A percentile compares a stretch with the other conserved stretches of the same genome.
Conservation (phyloP, 495 filamentous ascomycete genomes). For the Jackrogersella minutella region DNA sequence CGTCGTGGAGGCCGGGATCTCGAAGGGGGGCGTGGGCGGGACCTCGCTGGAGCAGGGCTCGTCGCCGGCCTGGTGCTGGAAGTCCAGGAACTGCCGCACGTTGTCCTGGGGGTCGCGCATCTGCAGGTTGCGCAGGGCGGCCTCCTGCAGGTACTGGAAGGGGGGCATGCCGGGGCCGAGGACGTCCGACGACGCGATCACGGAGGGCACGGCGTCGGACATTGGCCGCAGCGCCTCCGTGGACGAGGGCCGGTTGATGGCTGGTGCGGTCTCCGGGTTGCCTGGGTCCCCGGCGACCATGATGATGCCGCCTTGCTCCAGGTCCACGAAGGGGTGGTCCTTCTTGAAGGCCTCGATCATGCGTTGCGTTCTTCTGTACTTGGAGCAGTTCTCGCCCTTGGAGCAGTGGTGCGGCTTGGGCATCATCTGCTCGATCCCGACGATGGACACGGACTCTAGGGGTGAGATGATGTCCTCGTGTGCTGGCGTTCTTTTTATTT, state of each 20-base stretch:
- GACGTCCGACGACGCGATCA: constrained; percentile 90
- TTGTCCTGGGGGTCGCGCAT: constrained; percentile 87
- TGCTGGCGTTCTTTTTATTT: constrained; percentile 55
- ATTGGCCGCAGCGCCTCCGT: constrained; percentile 61
- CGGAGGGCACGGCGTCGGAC: constrained; percentile 74
- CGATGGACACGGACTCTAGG: constrained; percentile 85
- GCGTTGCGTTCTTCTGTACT: constrained; percentile 76
- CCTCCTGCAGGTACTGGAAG: constrained; percentile 73
- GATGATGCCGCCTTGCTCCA: constrained; percentile 67
- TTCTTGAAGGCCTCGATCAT: constrained; percentile 71
- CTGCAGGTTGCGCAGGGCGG: constrained; percentile 70
- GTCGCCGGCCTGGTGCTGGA: constrained; percentile 68
- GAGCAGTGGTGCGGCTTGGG: constrained; percentile 86
- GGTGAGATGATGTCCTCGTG: constrained; percentile 74
- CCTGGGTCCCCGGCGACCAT: constrained; percentile 74
- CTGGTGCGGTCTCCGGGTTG: constrained; percentile 68
- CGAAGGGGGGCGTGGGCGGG: constrained; percentile 63
- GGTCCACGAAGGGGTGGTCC: constrained; percentile 69
- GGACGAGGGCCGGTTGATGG: constrained; percentile 47
- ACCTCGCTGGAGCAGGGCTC: constrained; percentile 58
- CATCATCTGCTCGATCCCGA: constrained; percentile 87
- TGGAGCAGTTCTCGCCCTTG: constrained; percentile 89
- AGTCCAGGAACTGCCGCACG: constrained; percentile 84
- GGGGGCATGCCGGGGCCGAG: constrained; percentile 72
- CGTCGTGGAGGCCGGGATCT: constrained; percentile 47